These are phyloP conservation scores for Phialophora macrospora DNA, from an alignment of 2,329 filamentous ascomycete species.

Conservation along the genomic window DNA sequence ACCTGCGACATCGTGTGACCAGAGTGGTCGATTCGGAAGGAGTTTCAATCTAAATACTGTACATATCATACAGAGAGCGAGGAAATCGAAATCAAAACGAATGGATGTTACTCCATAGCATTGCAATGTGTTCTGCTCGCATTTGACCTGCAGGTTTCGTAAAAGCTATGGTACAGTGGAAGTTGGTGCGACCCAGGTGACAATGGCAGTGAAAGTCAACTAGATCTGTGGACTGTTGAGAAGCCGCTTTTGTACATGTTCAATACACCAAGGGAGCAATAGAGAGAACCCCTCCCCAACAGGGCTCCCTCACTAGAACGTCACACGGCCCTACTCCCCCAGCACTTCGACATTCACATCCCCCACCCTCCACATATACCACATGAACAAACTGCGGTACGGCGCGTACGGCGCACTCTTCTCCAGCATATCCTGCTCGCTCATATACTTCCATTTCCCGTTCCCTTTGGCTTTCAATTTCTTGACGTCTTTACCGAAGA, in stretches of 20 bases:
- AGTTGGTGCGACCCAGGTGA: neutral
- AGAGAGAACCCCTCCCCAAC: neutral
- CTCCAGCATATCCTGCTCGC: constrained; percentile 87
- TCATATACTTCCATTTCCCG: constrained; percentile 98
- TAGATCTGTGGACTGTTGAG: neutral
- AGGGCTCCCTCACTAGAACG: neutral
- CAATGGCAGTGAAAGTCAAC: neutral
- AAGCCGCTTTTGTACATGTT: neutral
- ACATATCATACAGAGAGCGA: constrained; percentile 22
- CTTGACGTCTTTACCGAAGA: constrained; percentile 78
- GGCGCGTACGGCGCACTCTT: constrained; percentile 79
- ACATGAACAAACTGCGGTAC: constrained; percentile 94
- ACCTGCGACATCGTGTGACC: neutral
- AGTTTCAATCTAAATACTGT: constrained; percentile 23
- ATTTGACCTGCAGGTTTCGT: neutral
- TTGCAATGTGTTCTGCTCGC: neutral
- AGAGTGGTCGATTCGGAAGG: neutral
- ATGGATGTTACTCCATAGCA: neutral
- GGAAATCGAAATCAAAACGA: constrained; percentile 2
- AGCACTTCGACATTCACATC: constrained; percentile 64
- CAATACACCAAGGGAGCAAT: neutral
- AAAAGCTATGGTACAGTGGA: neutral
- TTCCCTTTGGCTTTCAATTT: constrained; percentile 79
- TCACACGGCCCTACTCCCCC: constrained; percentile 15
- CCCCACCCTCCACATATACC: constrained; percentile 94